These are phyloP conservation scores for Cyclotella distinguenda DNA, from an alignment of 108 stramenopile species.

Conservation along the genomic window DNA sequence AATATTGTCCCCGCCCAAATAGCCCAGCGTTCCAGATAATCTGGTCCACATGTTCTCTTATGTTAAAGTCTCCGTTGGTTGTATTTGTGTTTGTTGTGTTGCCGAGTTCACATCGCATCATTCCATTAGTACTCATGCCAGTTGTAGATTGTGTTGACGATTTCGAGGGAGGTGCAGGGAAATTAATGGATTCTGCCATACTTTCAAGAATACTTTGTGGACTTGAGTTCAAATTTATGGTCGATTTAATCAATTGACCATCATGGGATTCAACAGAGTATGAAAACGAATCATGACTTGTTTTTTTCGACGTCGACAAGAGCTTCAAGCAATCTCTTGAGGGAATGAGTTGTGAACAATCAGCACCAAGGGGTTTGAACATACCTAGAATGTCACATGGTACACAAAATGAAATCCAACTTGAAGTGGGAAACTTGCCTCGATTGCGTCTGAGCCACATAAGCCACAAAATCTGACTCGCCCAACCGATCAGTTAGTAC, in stretches of 20 bases:
- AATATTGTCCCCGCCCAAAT: conserved; percentile 34
- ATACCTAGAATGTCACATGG: neutral
- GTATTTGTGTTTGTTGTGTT: neutral
- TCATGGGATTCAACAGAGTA: conserved; percentile 73
- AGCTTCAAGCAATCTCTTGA: neutral
- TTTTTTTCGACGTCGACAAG: neutral
- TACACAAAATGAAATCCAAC: neutral
- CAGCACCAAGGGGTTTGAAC: neutral
- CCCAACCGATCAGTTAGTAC: conserved; percentile 56
- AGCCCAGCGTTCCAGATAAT: conserved; percentile 25
- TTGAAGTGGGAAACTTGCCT: neutral
- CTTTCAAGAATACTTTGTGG: conserved; percentile 55
- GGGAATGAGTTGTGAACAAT: neutral
- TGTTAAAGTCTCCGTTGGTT: neutral
- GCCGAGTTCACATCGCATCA: neutral
- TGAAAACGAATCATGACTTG: conserved; percentile 2
- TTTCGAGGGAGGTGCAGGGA: conserved; percentile 34
- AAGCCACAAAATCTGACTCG: conserved; percentile 59
- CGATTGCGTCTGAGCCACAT: conserved; percentile 4
- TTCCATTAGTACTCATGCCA: neutral
- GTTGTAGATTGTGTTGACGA: neutral
- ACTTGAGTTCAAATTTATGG: conserved; percentile 54
- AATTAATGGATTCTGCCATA: conserved; percentile 56
- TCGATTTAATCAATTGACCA: conserved; percentile 52
- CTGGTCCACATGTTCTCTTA: neutral